These are phyloP conservation scores for Dalbergia oliveri DNA, from an alignment of 306 rosid genomes.

Conservation along the genomic window DNA sequence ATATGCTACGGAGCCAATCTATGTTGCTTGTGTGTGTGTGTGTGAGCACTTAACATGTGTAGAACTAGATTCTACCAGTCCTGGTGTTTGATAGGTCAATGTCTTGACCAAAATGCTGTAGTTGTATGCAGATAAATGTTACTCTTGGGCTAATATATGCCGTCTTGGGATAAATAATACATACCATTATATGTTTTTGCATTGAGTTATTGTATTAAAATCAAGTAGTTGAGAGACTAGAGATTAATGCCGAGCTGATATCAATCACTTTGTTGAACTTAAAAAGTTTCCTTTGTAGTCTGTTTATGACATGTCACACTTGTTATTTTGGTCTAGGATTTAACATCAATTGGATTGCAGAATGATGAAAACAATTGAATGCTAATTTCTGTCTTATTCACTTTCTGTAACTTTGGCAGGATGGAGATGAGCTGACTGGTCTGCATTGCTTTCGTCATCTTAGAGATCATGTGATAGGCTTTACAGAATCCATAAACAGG, in stretches of 20 bases:
- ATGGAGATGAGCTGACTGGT: conserved; percentile 98
- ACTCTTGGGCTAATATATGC: neutral
- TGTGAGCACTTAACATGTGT: conserved; percentile 6
- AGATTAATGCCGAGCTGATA: conserved; percentile 20
- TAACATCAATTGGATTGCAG: conserved; percentile 31
- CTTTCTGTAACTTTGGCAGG: conserved; percentile 63
- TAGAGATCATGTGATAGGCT: conserved; percentile 84
- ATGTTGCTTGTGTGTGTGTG: neutral
- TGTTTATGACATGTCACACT: conserved; percentile 17
- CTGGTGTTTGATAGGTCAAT: neutral
- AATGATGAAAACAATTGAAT: conserved; percentile 19
- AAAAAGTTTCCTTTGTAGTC: conserved; percentile 13
- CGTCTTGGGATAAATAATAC: neutral
- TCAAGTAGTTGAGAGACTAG: neutral
- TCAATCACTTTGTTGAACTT: conserved; percentile 11
- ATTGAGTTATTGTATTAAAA: neutral
- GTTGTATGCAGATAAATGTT: conserved; percentile 17
- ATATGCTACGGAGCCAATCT: neutral
- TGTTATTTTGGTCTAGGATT: neutral
- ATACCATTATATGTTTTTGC: neutral
- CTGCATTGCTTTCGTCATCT: conserved; percentile 98
- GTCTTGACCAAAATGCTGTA: conserved; percentile 5
- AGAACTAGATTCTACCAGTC: neutral
- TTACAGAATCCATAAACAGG: conserved; percentile 97
- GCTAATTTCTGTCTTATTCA: conserved; percentile 30